phyloP scores from a whole-genome alignment of 2,329 filamentous ascomycete species.

The Venturia carpophila region DNA sequence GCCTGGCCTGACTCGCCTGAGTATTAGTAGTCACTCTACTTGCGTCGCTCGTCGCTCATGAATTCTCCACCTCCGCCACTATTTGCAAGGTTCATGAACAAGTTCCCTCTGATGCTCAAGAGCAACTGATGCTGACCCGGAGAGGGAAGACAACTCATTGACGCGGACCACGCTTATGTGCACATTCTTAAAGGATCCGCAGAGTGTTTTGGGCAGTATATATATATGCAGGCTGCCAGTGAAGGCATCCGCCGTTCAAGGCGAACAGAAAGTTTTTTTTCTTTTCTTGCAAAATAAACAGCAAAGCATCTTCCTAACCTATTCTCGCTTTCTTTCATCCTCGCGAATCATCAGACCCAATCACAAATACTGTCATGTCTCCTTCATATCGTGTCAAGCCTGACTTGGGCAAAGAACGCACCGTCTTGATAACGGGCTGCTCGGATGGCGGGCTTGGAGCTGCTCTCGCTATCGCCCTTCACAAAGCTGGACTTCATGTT shows the following conservation, averaged over 20 bases:
- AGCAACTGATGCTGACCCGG: neutral
- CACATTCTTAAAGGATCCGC: too few relatives aligned
- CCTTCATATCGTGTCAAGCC: constrained; percentile 7
- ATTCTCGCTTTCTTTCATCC: neutral
- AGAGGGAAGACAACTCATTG: neutral
- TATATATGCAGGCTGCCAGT: neutral
- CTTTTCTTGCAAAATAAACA: neutral
- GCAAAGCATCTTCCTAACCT: neutral
- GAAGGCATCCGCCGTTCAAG: neutral
- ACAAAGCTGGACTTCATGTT: constrained; percentile 32
- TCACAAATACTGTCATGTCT: neutral
- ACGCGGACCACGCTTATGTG: constrained; percentile 4
- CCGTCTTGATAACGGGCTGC: constrained; percentile 20
- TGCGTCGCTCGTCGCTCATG: neutral
- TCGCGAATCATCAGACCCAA: neutral
- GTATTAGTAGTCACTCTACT: neutral
- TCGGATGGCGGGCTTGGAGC: constrained; percentile 34
- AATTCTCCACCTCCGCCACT: neutral
- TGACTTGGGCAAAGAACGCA: constrained; percentile 5
- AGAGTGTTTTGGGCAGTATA: neutral
- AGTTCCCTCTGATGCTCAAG: neutral
- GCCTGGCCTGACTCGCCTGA: neutral
- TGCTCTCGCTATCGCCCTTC: constrained; percentile 34
- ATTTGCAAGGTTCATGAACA: neutral
- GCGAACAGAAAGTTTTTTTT: neutral